A percentile compares a stretch with the other conserved stretches of the same genome.
Conservation (phyloP, 1,284 basidiomycete genomes). For the Phylloboletellus chloephorus region DNA sequence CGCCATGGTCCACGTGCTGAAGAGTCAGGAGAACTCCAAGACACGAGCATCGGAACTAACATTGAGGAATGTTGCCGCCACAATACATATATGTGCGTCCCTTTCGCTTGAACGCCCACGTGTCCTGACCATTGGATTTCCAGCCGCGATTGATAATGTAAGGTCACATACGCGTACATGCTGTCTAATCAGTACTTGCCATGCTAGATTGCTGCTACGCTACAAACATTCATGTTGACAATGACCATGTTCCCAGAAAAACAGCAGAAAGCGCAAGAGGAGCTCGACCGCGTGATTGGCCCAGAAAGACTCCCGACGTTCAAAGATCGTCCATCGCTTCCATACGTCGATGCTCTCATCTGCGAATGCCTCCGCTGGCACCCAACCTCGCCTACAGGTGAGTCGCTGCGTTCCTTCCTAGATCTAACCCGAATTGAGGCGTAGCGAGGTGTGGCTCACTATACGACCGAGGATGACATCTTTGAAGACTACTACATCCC, state of each 20-base stretch:
- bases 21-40: conserved; percentile 3
- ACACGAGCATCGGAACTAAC: conserved; percentile 1
- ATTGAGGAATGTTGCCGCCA: conserved; percentile 1
- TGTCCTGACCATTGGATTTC: neutral
- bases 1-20: conserved; percentile 1
- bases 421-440: neutral
- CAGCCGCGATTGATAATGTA: conserved; percentile 4
- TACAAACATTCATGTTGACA: conserved; percentile 2
- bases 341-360: conserved; percentile 9
- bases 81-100: conserved; percentile 2
- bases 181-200: neutral
- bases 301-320: conserved; percentile 10
- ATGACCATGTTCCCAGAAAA: conserved; percentile 6
- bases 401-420: neutral
- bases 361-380: conserved; percentile 12
- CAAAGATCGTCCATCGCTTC: conserved; percentile 9
- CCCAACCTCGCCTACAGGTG: conserved; percentile 9
- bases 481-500: conserved; percentile 6
- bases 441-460: conserved; percentile 5
- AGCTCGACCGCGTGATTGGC: conserved; percentile 3
- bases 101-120: neutral
- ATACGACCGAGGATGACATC: conserved; percentile 6
- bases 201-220: conserved; percentile 2
- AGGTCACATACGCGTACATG: neutral
- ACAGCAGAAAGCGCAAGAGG: conserved; percentile 5